These are phyloP conservation scores for Lizanozyma gosingica DNA, from an alignment of 1,139 yeast species.

Conservation along the genomic window DNA sequence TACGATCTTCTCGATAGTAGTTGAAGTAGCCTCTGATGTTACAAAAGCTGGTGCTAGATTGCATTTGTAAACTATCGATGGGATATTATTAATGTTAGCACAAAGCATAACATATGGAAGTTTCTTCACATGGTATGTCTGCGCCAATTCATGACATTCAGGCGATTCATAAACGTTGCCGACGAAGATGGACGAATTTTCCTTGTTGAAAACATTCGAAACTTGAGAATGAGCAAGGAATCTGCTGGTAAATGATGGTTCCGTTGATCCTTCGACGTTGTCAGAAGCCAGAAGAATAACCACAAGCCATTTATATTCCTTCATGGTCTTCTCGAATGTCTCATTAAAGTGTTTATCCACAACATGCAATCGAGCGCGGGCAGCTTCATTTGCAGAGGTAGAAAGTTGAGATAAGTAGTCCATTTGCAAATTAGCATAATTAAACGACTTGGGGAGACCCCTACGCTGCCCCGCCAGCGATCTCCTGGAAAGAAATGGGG, in stretches of 20 bases:
- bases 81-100: constrained; percentile 44
- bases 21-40: neutral
- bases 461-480: constrained; percentile 4
- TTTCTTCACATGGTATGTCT: constrained; percentile 27
- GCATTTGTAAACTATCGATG: constrained; percentile 43
- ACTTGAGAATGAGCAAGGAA: constrained; percentile 22
- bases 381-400: neutral
- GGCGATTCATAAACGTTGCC: constrained; percentile 31
- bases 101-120: constrained; percentile 40
- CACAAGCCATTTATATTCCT: constrained; percentile 36
- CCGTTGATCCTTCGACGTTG: constrained; percentile 15
- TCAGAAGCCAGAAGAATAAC: constrained; percentile 22
- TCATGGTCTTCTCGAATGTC: constrained; percentile 31
- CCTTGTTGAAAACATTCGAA: constrained; percentile 22
- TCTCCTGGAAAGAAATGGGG: constrained; percentile 21
- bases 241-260: constrained; percentile 15
- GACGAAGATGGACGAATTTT: constrained; percentile 32
- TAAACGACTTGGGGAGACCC: constrained; percentile 9
- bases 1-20: neutral
- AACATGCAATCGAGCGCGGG: neutral
- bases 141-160: constrained; percentile 45
- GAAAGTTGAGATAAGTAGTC: neutral
- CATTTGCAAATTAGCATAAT: constrained; percentile 9
- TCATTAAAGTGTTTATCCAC: constrained; percentile 24
- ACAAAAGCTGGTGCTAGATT: constrained; percentile 18